Evolutionary conservation across 257 asterid species (phyloP), one percentile per base, ranked within the genome.

Genomic region (Przewalskia tangutica): DNA sequence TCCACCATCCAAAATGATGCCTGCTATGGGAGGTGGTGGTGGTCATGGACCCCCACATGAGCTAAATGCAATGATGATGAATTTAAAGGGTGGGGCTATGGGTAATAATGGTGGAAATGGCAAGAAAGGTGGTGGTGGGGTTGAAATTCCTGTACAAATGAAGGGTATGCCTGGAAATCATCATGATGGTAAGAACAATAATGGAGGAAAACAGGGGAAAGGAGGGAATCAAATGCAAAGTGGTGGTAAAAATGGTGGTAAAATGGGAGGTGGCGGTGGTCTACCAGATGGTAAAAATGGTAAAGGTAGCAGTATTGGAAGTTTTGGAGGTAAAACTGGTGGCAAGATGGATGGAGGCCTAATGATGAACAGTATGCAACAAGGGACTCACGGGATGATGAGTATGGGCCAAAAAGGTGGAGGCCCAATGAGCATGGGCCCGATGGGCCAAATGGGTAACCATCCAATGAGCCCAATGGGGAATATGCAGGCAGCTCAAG

Each of bases 111-210:
- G 85, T 51, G 87, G 82, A 79, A 85, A 82, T 46, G 84, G 82
- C 9, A 88, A 92, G 91, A 90, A 91, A 80, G 86, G 88, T 2
- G 85, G 89, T 0, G 82, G 89, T 38, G 90, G 88, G 77, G 83
- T 86, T 44, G 87, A 85, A 79, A 56, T 77, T 70, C 71, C 83
- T 44, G 64, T 62, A 77, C 85, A 83, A 40, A 46, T 90, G 38
- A 91, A 90, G 82, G 87, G 92, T 2, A 86, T 86, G 84, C 20
- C 73, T 34, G 89, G 85, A 14, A 88, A 80, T 80, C 82, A 80
- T 46, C 58, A 63, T 63, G 77, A 85, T 73, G 83, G 84, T 59
- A 89, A 85, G 70, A 86, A 46, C 12, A 84, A 79, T 34, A 73
- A n/a, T 7, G 82, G 48, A 3, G 87, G 84, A 16, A 82, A 88